Evolutionary conservation across 106 monocot species (phyloP).

Genomic region (Acanthochlamys bracteata): DNA sequence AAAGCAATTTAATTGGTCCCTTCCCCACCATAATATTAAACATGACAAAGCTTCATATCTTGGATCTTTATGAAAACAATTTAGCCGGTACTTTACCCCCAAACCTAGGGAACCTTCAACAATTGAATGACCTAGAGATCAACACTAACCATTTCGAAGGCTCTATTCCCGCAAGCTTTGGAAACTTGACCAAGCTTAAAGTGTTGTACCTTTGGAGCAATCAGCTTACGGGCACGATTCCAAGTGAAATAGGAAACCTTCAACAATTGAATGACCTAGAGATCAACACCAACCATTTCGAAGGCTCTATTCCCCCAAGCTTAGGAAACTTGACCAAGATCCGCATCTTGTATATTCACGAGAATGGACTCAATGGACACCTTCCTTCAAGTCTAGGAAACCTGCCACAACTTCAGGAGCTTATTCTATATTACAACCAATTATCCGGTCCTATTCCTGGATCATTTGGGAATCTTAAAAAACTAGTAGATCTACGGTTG

Average conservation of each 20-base stretch:
- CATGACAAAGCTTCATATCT: neutral
- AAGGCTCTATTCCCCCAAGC: no score
- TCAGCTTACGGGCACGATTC: conserved; percentile 7
- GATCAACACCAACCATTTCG: no score
- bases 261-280: no score
- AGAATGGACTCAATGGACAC: no score
- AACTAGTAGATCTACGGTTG: neutral
- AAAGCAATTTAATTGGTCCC: neutral
- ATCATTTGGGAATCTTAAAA: conserved; percentile 6
- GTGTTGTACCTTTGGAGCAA: neutral
- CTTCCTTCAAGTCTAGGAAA: no score
- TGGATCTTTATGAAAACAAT: neutral
- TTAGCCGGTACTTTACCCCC: neutral
- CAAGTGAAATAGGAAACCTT: conserved; percentile 10
- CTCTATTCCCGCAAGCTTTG: conserved; percentile 12
- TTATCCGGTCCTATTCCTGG: conserved; percentile 14
- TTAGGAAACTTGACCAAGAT: no score
- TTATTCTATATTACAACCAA: conserved; percentile 5
- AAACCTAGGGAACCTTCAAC: conserved; percentile 4
- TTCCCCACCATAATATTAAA: neutral
- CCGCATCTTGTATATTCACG: no score
- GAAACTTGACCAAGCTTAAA: conserved; percentile 7
- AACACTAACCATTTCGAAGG: conserved; percentile 14
- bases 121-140: neutral
- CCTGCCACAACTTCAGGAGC: neutral